These are phyloP conservation scores for Adansonia digitata DNA, from an alignment of 345 rosid species.

Conservation along the genomic window DNA sequence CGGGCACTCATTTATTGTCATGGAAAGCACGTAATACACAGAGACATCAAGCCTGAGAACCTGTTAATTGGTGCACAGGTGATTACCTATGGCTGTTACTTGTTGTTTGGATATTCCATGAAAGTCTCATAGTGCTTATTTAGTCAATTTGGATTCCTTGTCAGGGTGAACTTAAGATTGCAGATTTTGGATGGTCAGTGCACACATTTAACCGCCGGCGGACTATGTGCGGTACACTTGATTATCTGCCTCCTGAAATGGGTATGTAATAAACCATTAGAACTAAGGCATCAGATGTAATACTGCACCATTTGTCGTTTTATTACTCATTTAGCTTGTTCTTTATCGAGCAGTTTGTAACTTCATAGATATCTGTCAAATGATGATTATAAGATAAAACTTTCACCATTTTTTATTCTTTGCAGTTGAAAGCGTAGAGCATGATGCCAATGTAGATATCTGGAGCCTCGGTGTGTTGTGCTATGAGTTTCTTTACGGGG, in stretches of 20 bases:
- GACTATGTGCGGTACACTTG: constrained; percentile 98
- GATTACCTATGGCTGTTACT: neutral
- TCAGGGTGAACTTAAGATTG: constrained; percentile 98
- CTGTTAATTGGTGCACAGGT: constrained; percentile 86
- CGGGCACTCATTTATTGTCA: constrained; percentile 97
- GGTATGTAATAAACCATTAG: constrained; percentile 36
- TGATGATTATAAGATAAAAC: neutral
- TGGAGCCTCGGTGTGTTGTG: constrained; percentile 98
- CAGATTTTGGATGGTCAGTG: constrained; percentile 99
- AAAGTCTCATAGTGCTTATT: constrained; percentile 10
- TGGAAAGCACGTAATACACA: constrained; percentile 94
- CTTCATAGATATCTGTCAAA: neutral
- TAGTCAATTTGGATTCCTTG: neutral
- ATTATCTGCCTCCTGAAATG: constrained; percentile 99
- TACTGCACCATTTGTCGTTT: neutral
- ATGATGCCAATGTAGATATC: constrained; percentile 90
- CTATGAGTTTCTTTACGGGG: constrained; percentile 85
- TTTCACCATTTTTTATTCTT: neutral
- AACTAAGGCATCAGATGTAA: neutral
- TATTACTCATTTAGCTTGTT: neutral
- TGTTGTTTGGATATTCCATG: neutral
- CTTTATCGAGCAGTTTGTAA: neutral
- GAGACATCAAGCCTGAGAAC: constrained; percentile 97
- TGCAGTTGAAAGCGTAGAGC: constrained; percentile 92
- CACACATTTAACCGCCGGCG: constrained; percentile 94